Base-by-base conservation (phyloP, 805 yeast species). In the Metschnikowia bowlesiae region DNA sequence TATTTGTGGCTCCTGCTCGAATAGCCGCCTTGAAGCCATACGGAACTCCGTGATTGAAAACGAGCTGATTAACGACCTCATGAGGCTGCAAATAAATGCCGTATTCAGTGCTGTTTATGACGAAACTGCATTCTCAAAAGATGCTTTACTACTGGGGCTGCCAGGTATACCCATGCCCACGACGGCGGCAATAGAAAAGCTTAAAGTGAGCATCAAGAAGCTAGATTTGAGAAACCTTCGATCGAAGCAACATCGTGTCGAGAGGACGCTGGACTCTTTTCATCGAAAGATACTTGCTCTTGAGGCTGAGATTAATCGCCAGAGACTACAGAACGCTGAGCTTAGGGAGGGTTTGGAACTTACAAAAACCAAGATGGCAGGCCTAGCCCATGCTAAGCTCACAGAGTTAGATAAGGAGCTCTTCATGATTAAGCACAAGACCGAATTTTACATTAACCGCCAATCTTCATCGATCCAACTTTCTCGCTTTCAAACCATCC, bases 121-220 rank as follows among this genome's bases (percentile, higher is more conserved):
- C 5, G 44, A 16, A 8, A 13, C 44, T 8, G 36, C 11, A 13
- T 28, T 39, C n/a, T n/a, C 41, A 22, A 31, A 39, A 28, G 4
- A 11, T 11, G n/a, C 16, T 8, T 7, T 5, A 3, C 7, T 16
- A 8, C 22, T 13, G 22, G 39, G 9, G 39, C 38, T 8, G 9
- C 10, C 31, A 13, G 29, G 39, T 2, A 35, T 44, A 7, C 52
- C 49, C 10, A 42, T 29, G 9, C 54, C 56, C 11, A 43, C 48
- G 2, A n/a, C 26, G 7, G 39, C 32, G 3, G 48, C 56, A 2
- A 58, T 69, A 3, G 60, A 63, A 16, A 48, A 57, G 13, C 52
- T 73, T 8, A 59, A 70, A 2, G 49, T 66, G 5, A 73, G 69
- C 44, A 58, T 73, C 39, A 61, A 63, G 33, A 70, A 66, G 51